Conservation (phyloP, 2,329 filamentous ascomycete genomes). For the Aspergillus chevalieri region DNA sequence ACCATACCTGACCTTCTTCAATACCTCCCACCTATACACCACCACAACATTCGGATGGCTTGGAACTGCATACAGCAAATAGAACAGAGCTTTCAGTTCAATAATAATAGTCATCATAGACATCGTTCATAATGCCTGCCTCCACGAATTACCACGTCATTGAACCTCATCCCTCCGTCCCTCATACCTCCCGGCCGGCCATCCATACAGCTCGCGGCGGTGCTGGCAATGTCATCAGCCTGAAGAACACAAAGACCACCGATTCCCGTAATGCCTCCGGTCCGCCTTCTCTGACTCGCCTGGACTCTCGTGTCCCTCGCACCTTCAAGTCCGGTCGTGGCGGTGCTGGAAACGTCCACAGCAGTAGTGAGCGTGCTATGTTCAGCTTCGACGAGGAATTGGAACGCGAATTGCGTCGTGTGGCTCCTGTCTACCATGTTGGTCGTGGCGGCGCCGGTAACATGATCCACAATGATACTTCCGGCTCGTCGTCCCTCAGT, state of each 20-base stretch:
- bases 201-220: conserved; percentile 52
- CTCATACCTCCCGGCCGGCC: conserved; percentile 42
- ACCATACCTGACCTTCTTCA: neutral
- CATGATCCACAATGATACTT: conserved; percentile 26
- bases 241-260: conserved; percentile 49
- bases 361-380: conserved; percentile 51
- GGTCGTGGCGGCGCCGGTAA: conserved; percentile 59
- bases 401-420: conserved; percentile 49
- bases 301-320: conserved; percentile 39
- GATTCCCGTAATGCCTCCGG: conserved; percentile 38
- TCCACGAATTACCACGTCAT: conserved; percentile 48
- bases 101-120: conserved; percentile 20
- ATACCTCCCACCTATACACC: neutral
- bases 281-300: conserved; percentile 45
- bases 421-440: conserved; percentile 58
- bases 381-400: conserved; percentile 65
- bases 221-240: conserved; percentile 52
- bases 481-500: conserved; percentile 18
- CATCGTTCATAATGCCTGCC: neutral
- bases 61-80: neutral
- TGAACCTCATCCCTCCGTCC: conserved; percentile 57
- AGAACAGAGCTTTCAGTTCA: conserved; percentile 2
- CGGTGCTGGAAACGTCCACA: conserved; percentile 52
- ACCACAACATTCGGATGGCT: conserved; percentile 11
- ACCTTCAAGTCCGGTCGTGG: conserved; percentile 47